A percentile compares a stretch with the other conserved stretches of the same genome.
These are phyloP conservation scores for Melaleuca quinquenervia DNA, from an alignment of 345 rosid genomes.

Conservation along the genomic window DNA sequence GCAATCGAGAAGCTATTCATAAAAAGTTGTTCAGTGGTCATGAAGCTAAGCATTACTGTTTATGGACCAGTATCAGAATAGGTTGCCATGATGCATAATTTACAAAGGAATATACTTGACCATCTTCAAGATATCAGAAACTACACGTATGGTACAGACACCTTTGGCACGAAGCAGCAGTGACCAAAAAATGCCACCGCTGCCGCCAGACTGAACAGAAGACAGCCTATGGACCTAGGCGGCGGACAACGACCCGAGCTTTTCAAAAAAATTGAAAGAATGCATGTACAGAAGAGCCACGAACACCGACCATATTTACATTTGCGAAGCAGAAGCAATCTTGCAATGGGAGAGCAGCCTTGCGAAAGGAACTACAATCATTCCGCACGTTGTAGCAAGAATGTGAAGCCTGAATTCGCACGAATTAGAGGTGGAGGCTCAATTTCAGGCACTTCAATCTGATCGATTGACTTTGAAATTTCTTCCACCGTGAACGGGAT, in stretches of 20 bases:
- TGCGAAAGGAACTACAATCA: conserved; percentile 10
- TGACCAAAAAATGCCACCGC: neutral
- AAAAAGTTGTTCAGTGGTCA: neutral
- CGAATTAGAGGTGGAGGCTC: conserved; percentile 88
- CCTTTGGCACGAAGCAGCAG: neutral
- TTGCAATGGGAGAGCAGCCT: neutral
- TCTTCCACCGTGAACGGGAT: conserved; percentile 89
- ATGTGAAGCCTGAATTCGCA: conserved; percentile 65
- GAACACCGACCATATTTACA: neutral
- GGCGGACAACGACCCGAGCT: neutral
- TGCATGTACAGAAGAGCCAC: neutral
- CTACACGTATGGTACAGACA: neutral
- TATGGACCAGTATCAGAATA: neutral
- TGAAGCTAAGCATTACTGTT: neutral
- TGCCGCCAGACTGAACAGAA: neutral
- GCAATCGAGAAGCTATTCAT: neutral
- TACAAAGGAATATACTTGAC: neutral
- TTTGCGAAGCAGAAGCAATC: neutral
- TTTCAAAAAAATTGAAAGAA: neutral
- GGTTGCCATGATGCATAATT: neutral
- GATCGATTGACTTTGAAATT: conserved; percentile 67
- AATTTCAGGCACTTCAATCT: conserved; percentile 56
- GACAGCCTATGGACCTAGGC: neutral
- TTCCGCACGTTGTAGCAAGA: conserved; percentile 68
- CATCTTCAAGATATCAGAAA: neutral